Evolutionary conservation across 495 filamentous ascomycete species (phyloP), one percentile per base, ranked within the genome.

Genomic region (Penicillium pancosmium): DNA sequence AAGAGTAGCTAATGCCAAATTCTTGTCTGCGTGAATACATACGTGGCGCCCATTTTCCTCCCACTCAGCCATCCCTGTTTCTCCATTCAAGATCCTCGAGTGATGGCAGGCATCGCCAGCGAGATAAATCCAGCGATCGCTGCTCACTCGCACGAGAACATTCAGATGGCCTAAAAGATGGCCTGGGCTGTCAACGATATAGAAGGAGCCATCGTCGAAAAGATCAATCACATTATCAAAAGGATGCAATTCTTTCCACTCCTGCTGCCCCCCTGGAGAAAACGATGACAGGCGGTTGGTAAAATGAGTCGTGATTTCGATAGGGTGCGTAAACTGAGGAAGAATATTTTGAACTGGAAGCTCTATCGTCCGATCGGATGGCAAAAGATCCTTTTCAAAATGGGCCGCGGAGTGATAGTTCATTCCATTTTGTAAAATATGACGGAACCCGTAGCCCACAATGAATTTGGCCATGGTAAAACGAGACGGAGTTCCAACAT

Each of bases 81-180:
- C 76, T 3, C 67, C 65, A 10, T 52, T 64, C 50, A 80, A 52
- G 16, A 80, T 67, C 23, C 78, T 57, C 8, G 68, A 54, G 54
- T 81, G 73, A 57, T 82, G 79, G 43, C 76, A 80, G 50, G 77
- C 73, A 63, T 81, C 78, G 3, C 74, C 77, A 15, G 68, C 76
- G 1, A 82, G 68, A 54, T 78, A 81, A 12, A 77, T 65, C 35
- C 47, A 54, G 13, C 36, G 47, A 18, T 65, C 72, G 18, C 35
- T 38, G 23, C 34, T 40, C 2, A 67, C 53, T 0, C 59, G 66
- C 10, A 63, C 50, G 4, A 82, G 72, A n/a, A 81, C 58, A 52
- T 80, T 80, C 38, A 79, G 68, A 47, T 82, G 77, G 0, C 76
- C 77, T 15, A 72, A 68, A 5, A 80, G 55, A 59, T 82, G 77